Conservation (phyloP, 768 basidiomycete species). For the Podaxis carcinomalis region DNA sequence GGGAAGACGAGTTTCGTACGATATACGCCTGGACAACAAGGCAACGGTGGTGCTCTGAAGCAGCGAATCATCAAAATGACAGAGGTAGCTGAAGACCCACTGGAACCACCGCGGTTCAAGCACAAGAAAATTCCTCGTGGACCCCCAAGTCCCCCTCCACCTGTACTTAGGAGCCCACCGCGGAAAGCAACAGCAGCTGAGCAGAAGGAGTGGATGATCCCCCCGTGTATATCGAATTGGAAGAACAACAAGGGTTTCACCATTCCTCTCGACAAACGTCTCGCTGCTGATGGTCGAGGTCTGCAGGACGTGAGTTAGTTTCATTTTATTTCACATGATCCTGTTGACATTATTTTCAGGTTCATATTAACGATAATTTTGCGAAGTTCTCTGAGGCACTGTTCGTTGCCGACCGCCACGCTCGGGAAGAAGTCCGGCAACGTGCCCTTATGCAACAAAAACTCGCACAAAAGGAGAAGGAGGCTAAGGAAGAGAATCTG, state of each 20-base stretch:
- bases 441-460: slow-evolving; percentile 98
- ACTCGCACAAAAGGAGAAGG: slow-evolving; percentile 98
- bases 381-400: slow-evolving; percentile 97
- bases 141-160: slow-evolving; percentile 94
- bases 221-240: slow-evolving; percentile 99
- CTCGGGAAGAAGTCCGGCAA: slow-evolving; percentile 96
- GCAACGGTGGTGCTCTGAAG: slow-evolving; percentile 62
- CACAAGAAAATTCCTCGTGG: slow-evolving; percentile 98
- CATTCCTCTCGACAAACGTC: slow-evolving; percentile 94
- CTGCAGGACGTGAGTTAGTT: slow-evolving; percentile 81
- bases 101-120: slow-evolving; percentile 97
- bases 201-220: slow-evolving; percentile 99
- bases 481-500: slow-evolving; percentile 92
- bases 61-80: slow-evolving; percentile 99
- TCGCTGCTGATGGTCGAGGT: slow-evolving; percentile 97
- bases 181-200: slow-evolving; percentile 94
- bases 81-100: slow-evolving; percentile 93
- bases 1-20: slow-evolving; percentile 89
- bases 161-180: slow-evolving; percentile 92
- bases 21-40: slow-evolving; percentile 93
- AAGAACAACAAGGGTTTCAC: slow-evolving; percentile 99
- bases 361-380: slow-evolving; percentile 99
- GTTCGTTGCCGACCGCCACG: slow-evolving; percentile 93
- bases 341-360: slow-evolving; percentile 36
- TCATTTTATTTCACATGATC: not conserved